phyloP scores from a whole-genome alignment of 2,329 filamentous ascomycete species.

The Fusarium marasasianum region DNA sequence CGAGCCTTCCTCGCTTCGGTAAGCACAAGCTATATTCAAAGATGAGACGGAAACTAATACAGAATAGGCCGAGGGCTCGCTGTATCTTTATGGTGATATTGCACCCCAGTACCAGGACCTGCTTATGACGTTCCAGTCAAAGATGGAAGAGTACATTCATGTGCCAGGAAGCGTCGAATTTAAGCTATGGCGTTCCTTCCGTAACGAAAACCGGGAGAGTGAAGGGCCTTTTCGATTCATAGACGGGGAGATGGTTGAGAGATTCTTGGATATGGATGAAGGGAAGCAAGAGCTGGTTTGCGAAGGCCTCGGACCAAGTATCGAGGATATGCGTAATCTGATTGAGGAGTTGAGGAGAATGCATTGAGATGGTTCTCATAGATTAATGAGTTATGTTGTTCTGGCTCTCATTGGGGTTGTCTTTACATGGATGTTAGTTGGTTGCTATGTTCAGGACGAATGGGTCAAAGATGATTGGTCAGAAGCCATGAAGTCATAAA shows the following conservation, averaged over 20 bases:
- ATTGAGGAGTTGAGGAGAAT: constrained; percentile 71
- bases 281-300: constrained; percentile 63
- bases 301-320: constrained; percentile 65
- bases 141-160: constrained; percentile 72
- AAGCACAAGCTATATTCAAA: constrained; percentile 48
- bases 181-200: constrained; percentile 82
- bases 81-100: constrained; percentile 90
- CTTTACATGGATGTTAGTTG: background rate
- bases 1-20: constrained; percentile 90
- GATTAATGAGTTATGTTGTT: background rate
- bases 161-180: constrained; percentile 81
- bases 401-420: background rate
- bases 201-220: constrained; percentile 75
- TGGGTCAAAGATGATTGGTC: constrained; percentile 37
- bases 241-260: constrained; percentile 90
- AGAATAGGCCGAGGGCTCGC: constrained; percentile 81
- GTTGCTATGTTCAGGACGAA: constrained; percentile 36
- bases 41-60: constrained; percentile 17
- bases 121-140: constrained; percentile 81
- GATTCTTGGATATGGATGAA: constrained; percentile 78
- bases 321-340: constrained; percentile 70
- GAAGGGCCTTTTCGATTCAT: constrained; percentile 87
- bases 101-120: constrained; percentile 77
- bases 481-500: background rate
- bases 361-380: constrained; percentile 55